Evolutionary conservation across 306 rosid genomes (phyloP).

Genomic region (Crataegus laevigata): DNA sequence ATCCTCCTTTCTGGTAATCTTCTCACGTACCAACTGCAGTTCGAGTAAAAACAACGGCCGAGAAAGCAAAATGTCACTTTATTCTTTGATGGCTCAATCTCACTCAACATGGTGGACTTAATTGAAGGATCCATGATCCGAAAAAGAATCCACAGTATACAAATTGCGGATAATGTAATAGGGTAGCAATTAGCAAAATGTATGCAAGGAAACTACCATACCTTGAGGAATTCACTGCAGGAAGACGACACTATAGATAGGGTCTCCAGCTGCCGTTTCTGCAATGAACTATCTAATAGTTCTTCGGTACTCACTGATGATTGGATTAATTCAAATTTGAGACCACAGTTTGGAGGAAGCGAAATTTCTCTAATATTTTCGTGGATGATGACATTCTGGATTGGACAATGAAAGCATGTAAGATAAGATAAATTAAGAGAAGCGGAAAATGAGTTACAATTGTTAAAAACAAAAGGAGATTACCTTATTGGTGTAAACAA

Average conservation of each 20-base stretch:
- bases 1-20: constrained; percentile 11
- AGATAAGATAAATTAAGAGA: not conserved
- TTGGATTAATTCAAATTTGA: not conserved
- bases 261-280: not conserved
- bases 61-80: not conserved
- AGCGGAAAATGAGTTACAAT: not conserved
- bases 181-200: not conserved
- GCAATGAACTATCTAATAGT: not conserved
- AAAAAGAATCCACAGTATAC: not conserved
- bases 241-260: constrained; percentile 2
- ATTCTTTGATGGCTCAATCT: not conserved
- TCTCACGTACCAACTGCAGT: constrained; percentile 5
- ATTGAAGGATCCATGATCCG: not conserved
- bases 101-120: not conserved
- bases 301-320: not conserved
- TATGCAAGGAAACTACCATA: not conserved
- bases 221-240: constrained; percentile 7
- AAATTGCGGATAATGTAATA: not conserved
- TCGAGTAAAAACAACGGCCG: not conserved
- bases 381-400: constrained; percentile 1
- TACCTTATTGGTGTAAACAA: not conserved
- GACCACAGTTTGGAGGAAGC: not conserved
- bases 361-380: not conserved
- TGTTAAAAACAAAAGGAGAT: not conserved
- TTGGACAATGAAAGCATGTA: not conserved